phyloP scores from a whole-genome alignment of 2,329 filamentous ascomycete genomes.

The Stagonosporopsis rhizophila region DNA sequence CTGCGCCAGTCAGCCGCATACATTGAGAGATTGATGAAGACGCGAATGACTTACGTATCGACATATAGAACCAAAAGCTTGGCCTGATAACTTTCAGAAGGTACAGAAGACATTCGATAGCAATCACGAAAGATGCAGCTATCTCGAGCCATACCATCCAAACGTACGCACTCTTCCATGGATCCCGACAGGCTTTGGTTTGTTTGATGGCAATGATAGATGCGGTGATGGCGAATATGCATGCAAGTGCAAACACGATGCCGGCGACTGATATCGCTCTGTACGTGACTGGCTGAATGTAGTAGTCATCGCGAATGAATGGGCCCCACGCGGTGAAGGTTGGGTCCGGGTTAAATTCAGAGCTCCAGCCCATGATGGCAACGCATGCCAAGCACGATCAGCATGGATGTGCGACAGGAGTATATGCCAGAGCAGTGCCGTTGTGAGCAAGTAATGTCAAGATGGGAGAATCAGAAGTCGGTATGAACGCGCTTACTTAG shows the following conservation, averaged over 20 bases:
- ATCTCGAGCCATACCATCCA: conserved; percentile 59
- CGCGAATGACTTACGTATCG: conserved; percentile 27
- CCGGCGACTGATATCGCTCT: conserved; percentile 29
- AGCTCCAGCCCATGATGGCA: conserved; percentile 17
- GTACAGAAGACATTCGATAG: conserved; percentile 46
- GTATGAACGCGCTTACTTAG: background rate
- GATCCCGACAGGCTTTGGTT: conserved; percentile 29
- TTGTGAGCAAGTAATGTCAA: background rate
- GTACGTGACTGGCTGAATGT: conserved; percentile 25
- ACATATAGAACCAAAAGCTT: conserved; percentile 44
- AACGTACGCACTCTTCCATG: conserved; percentile 50
- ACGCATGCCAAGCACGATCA: background rate
- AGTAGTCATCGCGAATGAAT: conserved; percentile 32
- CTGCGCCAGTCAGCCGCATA: conserved; percentile 18
- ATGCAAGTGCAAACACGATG: conserved; percentile 28
- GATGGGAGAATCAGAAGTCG: background rate
- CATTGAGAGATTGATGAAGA: no score
- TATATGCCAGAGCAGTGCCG: background rate
- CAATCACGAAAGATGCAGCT: conserved; percentile 51
- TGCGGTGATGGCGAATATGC: conserved; percentile 30
- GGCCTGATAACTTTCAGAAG: conserved; percentile 39
- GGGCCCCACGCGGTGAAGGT: conserved; percentile 35
- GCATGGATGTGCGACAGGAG: background rate
- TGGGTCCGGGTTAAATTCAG: conserved; percentile 25
- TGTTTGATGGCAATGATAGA: conserved; percentile 41